Base-by-base conservation (phyloP, 2,329 filamentous ascomycete species). In the Trichoderma sp. region DNA sequence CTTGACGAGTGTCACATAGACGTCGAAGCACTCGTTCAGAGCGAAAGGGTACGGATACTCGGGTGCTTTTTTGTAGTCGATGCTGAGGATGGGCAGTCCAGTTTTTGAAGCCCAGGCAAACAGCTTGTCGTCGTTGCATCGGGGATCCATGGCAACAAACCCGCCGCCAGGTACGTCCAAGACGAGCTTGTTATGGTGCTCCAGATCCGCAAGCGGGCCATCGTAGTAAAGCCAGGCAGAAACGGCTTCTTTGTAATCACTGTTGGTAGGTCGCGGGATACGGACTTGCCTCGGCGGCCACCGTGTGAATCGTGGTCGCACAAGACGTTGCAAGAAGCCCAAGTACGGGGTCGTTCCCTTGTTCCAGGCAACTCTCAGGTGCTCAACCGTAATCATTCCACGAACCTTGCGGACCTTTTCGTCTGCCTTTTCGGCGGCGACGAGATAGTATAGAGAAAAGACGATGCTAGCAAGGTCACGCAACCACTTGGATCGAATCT, bases 111-210 rank as follows among this genome's bases (percentile, higher is more conserved):
- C 94, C 96, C 96, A 99, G 2, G 93, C 90, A 76, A 97, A 89
- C 20, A 99, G 85, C 81, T 97, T 97, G 81, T 99, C 96, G 78
- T 99, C 96, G 76, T 97, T 94, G 76, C 92, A 93, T 61, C 96
- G 86, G n/a, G 96, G 96, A 72, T 93, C 91, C 96, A 99, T 99
- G 20, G 96, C 95, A 13, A 99, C 95, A 75, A 97, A 99, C 0
- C 96, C 96, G 36, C 96, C 96, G 1, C 96, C 96, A 0, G 96
- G 96, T 4, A 98, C 90, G 80, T 99, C 96, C 43, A 99, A 79
- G 1, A 99, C 88, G 32, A 99, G 81, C 76, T 92, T 92, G 65
- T 88, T 91, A 78, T 97, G 92, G 55, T 91, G 88, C 76, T 90
- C 90, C 59, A 98, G 84, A 61, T 94, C 91, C 2, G 91, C 89